Percentiles rank a stretch among this genome's conserved stretches.
Evolutionary conservation across 495 filamentous ascomycete genomes (phyloP).

Genomic region (Aspergillus bertholletiae): DNA sequence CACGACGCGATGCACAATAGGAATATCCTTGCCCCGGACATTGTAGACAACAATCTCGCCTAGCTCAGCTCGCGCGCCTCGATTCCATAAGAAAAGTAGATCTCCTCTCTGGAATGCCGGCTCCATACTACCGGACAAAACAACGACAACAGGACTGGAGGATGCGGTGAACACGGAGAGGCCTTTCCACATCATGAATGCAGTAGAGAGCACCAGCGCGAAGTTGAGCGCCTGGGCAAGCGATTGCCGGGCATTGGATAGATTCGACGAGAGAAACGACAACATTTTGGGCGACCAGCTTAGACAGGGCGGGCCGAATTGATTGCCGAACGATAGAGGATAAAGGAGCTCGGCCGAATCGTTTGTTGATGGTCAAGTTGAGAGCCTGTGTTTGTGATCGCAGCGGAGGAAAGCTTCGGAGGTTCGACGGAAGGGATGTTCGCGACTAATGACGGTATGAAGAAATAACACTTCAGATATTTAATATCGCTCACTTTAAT

Average conservation of each 20-base stretch:
- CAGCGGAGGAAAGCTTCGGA: conserved; percentile 15
- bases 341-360: background rate
- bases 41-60: conserved; percentile 97
- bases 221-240: conserved; percentile 93
- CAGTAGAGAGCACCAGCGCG: conserved; percentile 87
- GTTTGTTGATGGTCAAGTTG: background rate
- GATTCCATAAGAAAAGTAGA: conserved; percentile 91
- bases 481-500: background rate
- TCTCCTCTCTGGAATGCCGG: conserved; percentile 96
- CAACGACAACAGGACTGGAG: conserved; percentile 77
- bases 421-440: conserved; percentile 15
- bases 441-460: conserved; percentile 6
- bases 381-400: background rate
- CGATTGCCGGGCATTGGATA: conserved; percentile 76
- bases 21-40: conserved; percentile 70
- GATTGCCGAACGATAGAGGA: background rate
- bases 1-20: conserved; percentile 88
- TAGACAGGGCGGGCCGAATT: background rate
- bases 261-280: conserved; percentile 54
- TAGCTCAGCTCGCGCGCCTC: conserved; percentile 62
- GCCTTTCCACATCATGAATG: conserved; percentile 98
- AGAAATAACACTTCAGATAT: background rate
- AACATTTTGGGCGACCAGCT: conserved; percentile 59
- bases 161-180: conserved; percentile 83
- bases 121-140: conserved; percentile 93